Evolutionary conservation across 345 rosid genomes (phyloP), one percentile per base, ranked within the genome.

Genomic region (Hibiscus syriacus): DNA sequence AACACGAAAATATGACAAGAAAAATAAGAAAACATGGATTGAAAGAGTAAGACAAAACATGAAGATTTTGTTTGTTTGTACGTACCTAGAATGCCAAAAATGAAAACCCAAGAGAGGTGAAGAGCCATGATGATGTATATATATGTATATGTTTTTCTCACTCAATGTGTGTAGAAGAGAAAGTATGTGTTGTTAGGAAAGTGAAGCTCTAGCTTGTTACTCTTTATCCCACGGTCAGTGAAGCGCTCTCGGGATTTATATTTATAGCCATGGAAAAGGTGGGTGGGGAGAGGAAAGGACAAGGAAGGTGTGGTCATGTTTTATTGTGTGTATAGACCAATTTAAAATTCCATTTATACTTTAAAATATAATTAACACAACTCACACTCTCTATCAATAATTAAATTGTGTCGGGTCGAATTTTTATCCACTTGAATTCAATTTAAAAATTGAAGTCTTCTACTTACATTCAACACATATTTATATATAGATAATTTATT

Each of bases 41-140:
- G 30, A 65, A 16, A 12, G n/a, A 38, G 12, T 13, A 0, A 38
- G 41, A 38, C 41, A 38, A 2, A 38, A 34, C 3, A 48, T 56
- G n/a, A 32, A 23, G 3, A 55, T 12, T n/a, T n/a, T n/a, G n/a
- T 22, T 32, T 57, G 1, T 16, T 16, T 46, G 50, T 46, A 46
- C n/a, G 45, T 49, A 90, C 97, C 97, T 64, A 86, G 76, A 19
- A 59, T 11, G 27, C 64, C 64, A 59, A 59, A 59, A 59, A 59
- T 5, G 29, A 59, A 59, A 36, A 39, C 64, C 64, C 64, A 59
- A 59, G 64, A 11, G 25, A 36, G 3, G 64, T 59, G 64, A 59
- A 59, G 46, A 59, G 52, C 52, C 66, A 62, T 62, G 55, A 20
- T 50, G 26, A 12, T 54, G 12, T 13, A 8, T 36, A 20, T 19